Base-by-base conservation (phyloP, 495 filamentous ascomycete species). In the Penicillium tannophilum region DNA sequence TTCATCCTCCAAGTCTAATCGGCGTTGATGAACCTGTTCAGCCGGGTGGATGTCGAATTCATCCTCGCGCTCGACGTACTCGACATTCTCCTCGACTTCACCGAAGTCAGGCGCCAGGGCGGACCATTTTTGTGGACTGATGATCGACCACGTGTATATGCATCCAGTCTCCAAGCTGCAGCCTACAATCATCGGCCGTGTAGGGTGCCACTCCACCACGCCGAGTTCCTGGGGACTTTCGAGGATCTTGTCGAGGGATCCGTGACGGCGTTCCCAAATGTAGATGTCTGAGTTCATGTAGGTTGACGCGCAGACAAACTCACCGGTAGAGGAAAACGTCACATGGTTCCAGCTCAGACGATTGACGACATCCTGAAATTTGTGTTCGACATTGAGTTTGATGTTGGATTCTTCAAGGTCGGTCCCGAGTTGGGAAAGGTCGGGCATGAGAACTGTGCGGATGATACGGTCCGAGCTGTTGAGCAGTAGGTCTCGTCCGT, bases 221-320 rank as follows among this genome's bases (percentile, higher is more conserved):
- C 92, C 92, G 33, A 96, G 84, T 69, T 99, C 94, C 72, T 99
- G 92, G 9, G 93, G 90, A 0, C 92, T 92, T 69, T 99, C 94
- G 17, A 98, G 79, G 76, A 99, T 98, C 72, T 95, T 93, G 48
- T 96, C 92, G 19, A 99, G 76, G 61, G 90, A 93, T n/a, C 93
- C 94, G 67, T 92, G 88, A 51, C 86, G 88, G 49, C 94, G 86
- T 75, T 99, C 94, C 94, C 94, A 99, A 46, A 99, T 91, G 73
- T 98, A 98, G 59, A 99, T 89, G 68, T 98, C 93, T 55, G 96
- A 91, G 69, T 97, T 98, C 80, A 96, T 97, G 71, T 88, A 95
- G 1, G 94, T 97, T 24, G 90, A 92, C 17, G 95, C 95, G 9
- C 90, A 89, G 42, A 98, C 89, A 43, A 78, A 79, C 70, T 98